Conservation (phyloP, 176 grass and related monocot genomes). For the Tillandsia fasciculata region DNA sequence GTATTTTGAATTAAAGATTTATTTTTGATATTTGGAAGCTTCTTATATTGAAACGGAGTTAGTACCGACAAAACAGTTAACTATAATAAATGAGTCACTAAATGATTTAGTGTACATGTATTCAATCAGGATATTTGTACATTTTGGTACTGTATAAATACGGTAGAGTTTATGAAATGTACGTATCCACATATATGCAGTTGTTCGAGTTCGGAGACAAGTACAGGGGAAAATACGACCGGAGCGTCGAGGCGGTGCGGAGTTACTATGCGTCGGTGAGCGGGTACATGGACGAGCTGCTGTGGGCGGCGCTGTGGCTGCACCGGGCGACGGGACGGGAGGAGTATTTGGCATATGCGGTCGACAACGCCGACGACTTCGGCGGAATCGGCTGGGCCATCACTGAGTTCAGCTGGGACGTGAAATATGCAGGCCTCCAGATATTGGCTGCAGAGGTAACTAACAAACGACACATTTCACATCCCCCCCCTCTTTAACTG, state of each 20-base stretch:
- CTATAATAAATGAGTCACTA: no score
- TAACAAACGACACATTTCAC: not conserved
- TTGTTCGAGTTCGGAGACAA: constrained; percentile 70
- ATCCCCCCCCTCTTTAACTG: not conserved
- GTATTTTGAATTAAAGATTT: not conserved
- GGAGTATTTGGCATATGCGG: constrained; percentile 59
- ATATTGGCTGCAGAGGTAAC: constrained; percentile 66
- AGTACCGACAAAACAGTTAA: no score
- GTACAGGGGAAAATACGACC: constrained; percentile 61
- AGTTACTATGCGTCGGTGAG: constrained; percentile 89
- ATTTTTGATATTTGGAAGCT: no score
- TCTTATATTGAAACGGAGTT: no score
- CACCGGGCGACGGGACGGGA: constrained; percentile 60
- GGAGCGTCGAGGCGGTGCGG: constrained; percentile 49
- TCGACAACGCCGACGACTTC: constrained; percentile 38
- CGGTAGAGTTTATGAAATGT: not conserved
- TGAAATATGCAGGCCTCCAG: constrained; percentile 86
- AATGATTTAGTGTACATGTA: no score
- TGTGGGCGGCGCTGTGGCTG: constrained; percentile 97
- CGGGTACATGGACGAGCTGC: constrained; percentile 88
- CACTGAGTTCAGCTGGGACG: constrained; percentile 95
- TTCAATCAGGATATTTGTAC: no score
- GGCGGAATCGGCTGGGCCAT: constrained; percentile 75
- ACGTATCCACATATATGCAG: constrained; percentile 18
- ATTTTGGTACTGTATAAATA: no score